Base-by-base conservation (phyloP, 1,284 basidiomycete genomes). In the Fomitopsis palustris region DNA sequence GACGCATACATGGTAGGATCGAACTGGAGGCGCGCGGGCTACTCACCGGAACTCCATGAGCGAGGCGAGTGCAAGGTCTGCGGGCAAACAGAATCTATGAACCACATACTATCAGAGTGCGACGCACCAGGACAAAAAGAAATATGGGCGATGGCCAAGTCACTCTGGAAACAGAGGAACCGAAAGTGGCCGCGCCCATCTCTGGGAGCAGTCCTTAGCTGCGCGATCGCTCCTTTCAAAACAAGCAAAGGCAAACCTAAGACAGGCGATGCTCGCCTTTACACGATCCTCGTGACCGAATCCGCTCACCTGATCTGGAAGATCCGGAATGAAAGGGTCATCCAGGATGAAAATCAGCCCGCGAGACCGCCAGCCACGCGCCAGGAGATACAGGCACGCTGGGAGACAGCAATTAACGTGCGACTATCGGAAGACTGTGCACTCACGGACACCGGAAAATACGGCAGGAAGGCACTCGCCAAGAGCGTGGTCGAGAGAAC, bases 31-130 rank as follows among this genome's bases (percentile, higher is more conserved):
- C 35, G 38, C 2, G 21, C 53, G 4, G 33, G 25, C 37, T 41
- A 25, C 37, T 41, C 53, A 2, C 38, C 23, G 4, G 53, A 54
- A 42, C 19, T 54, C n/a, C 35, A 72, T 54, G 53, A 68, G 3
- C 49, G 67, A 47, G 67, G 56, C 2, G 23, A 19, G 9, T 75
- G 74, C 59, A 17, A 17, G 1, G 25, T 61, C 9, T 75, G 74
- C 49, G 55, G 61, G 0, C 42, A 16, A 4, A 55, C 54, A 10
- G 72, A 76, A 37, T 58, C 66, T 0, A 68, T 73, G 60, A 66
- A 70, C 25, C 74, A 75, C 45, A 72, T 74, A 10, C 66, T 75
- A 1, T 60, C 63, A 1, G 54, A 67, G 45, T 75, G 73, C 54
- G 37, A 62, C 4, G 55, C 63, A 0, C 61, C 67, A 1, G 73